These are phyloP conservation scores for Kurtzmaniella cleridarum DNA, from an alignment of 805 yeast species.

Conservation along the genomic window DNA sequence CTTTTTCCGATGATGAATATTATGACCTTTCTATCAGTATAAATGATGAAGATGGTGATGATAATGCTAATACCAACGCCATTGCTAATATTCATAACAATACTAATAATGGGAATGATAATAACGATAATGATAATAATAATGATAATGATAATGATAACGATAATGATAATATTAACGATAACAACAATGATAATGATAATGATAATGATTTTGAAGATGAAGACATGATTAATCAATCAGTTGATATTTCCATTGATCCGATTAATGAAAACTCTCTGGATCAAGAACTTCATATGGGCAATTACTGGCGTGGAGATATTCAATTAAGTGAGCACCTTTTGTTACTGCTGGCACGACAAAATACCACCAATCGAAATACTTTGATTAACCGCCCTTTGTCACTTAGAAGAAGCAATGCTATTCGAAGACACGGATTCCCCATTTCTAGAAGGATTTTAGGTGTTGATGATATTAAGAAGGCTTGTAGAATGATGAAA, in stretches of 20 bases:
- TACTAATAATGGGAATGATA: constrained; percentile 12
- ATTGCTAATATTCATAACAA: constrained; percentile 9
- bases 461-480: constrained; percentile 25
- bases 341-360: constrained; percentile 23
- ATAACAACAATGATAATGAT: constrained; percentile 13
- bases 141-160: constrained; percentile 5
- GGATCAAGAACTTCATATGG: constrained; percentile 6
- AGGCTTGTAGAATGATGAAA: constrained; percentile 1
- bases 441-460: constrained; percentile 25
- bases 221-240: constrained; percentile 15
- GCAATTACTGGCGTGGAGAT: constrained; percentile 8
- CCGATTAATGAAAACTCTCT: background rate
- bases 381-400: constrained; percentile 8
- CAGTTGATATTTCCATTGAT: constrained; percentile 3
- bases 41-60: no score
- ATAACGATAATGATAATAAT: constrained; percentile 8
- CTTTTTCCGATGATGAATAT: background rate
- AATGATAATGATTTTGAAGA: constrained; percentile 21
- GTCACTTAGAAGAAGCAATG: constrained; percentile 1
- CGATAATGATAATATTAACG: constrained; percentile 10
- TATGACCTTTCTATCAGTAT: no score
- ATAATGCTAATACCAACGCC: background rate
- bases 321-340: constrained; percentile 15
- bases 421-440: constrained; percentile 1
- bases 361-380: constrained; percentile 16